phyloP scores from a whole-genome alignment of 2,329 filamentous ascomycete species.

The Aspergillus alliaceus region DNA sequence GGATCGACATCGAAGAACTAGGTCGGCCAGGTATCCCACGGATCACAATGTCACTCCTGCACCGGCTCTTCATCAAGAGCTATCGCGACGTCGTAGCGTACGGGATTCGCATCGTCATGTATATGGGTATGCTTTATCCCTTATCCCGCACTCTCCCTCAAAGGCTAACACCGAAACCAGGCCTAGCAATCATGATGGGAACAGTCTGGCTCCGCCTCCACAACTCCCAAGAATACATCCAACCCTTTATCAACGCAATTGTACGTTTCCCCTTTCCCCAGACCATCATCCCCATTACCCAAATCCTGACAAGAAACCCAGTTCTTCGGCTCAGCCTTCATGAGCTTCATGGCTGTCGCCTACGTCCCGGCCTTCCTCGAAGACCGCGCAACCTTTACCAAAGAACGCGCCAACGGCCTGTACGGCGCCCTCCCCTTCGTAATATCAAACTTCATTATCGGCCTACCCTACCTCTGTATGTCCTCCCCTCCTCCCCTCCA shows the following conservation, averaged over 20 bases:
- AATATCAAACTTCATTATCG: constrained; percentile 77
- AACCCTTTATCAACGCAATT: constrained; percentile 79
- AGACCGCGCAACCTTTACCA: constrained; percentile 69
- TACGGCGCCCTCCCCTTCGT: constrained; percentile 74
- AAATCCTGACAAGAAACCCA: constrained; percentile 12
- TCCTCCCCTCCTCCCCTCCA: too few species aligned
- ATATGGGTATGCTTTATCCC: constrained; percentile 53
- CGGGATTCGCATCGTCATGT: constrained; percentile 80
- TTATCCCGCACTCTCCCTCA: too few species aligned
- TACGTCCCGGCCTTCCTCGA: constrained; percentile 84
- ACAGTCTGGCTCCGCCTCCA: constrained; percentile 78
- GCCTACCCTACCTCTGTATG: constrained; percentile 72
- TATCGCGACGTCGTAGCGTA: constrained; percentile 84
- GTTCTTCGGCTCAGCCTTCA: constrained; percentile 73
- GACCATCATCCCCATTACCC: background rate
- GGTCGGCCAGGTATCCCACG: constrained; percentile 47
- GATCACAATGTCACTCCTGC: constrained; percentile 66
- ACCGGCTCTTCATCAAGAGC: constrained; percentile 78
- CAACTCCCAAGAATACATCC: constrained; percentile 69
- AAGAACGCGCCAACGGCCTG: constrained; percentile 79
- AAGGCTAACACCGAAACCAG: constrained; percentile 24
- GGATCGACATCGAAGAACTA: constrained; percentile 16
- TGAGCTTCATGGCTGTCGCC: constrained; percentile 80
- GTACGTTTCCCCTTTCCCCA: constrained; percentile 35
- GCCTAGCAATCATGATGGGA: constrained; percentile 81